Evolutionary conservation across 257 asterid genomes (phyloP), one percentile per base, ranked within the genome.

Genomic region (Sherardia arvensis): DNA sequence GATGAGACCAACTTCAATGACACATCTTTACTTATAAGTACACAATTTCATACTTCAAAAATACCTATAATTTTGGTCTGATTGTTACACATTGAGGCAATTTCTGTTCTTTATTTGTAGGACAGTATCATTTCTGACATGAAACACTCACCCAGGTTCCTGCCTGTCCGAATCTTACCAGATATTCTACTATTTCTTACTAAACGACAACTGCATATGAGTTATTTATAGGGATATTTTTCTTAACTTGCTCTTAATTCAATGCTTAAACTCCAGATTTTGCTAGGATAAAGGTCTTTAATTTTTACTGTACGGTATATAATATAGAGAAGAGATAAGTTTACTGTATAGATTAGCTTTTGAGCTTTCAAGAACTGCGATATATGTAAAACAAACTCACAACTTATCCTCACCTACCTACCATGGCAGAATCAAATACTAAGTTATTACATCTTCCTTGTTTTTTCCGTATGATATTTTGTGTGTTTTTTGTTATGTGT

Each of bases 371-470:
- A 55, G 60, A 55, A 25, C 34, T 23, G 7, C 0, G 33, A 54
- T 10, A 54, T n/a, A n/a, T n/a, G 17, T 29, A 10, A 4, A 63
- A 28, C 38, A 8, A 30, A 62, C 26, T 43, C 57, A 63, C 17
- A 4, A 5, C 45, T 25, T 38, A n/a, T 3, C 26, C 15, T 11
- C 25, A 26, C 0, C n/a, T n/a, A n/a, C n/a, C n/a, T n/a, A n/a
- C 27, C 43, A 63, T 63, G 59, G 67, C 67, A 22, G 45, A 49
- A 28, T 15, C 20, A 23, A 47, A 30, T 18, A n/a, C n/a, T n/a
- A 63, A 11, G 26, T 40, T 45, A 1, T 32, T 53, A 5, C 7
- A 8, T 26, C 11, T 22, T 53, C 15, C 11, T 0, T 53, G 9
- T 9, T 22, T 0, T 22, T 0, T 25, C 29, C 3, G 32, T 7